Conservation (phyloP, 805 yeast species). For the Debaryomyces prosopidis region DNA sequence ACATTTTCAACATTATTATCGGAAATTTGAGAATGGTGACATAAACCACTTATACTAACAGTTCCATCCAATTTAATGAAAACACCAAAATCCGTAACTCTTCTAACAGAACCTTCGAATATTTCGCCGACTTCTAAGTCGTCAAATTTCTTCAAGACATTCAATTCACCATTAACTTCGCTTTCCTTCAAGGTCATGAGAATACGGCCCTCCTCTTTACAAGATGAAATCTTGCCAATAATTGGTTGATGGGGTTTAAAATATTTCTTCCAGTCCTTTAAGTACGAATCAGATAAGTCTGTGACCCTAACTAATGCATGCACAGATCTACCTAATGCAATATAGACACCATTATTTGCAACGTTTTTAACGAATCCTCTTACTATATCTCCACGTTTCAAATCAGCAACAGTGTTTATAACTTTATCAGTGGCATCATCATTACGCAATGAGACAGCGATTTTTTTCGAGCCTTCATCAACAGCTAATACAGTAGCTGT, state of each 20-base stretch:
- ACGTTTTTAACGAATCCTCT: constrained; percentile 80
- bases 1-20: constrained; percentile 64
- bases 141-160: constrained; percentile 57
- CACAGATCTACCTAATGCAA: constrained; percentile 67
- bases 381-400: constrained; percentile 70
- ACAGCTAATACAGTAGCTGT: constrained; percentile 55
- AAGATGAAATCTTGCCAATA: constrained; percentile 66
- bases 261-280: constrained; percentile 86
- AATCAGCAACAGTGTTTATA: constrained; percentile 50
- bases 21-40: constrained; percentile 83
- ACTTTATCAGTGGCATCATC: constrained; percentile 50
- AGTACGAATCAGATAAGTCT: constrained; percentile 76
- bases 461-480: constrained; percentile 50
- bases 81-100: constrained; percentile 86
- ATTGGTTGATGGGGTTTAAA: constrained; percentile 73
- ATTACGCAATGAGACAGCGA: constrained; percentile 65
- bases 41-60: constrained; percentile 75
- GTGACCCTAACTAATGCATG: constrained; percentile 79
- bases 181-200: constrained; percentile 79
- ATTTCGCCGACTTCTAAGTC: constrained; percentile 71
- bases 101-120: constrained; percentile 74
- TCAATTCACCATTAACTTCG: constrained; percentile 70
- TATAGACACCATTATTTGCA: constrained; percentile 74
- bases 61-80: constrained; percentile 81
- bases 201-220: constrained; percentile 63